Evolutionary conservation across 2,329 filamentous ascomycete species (phyloP).

Genomic region (Sclerotinia sclerotiorum): DNA sequence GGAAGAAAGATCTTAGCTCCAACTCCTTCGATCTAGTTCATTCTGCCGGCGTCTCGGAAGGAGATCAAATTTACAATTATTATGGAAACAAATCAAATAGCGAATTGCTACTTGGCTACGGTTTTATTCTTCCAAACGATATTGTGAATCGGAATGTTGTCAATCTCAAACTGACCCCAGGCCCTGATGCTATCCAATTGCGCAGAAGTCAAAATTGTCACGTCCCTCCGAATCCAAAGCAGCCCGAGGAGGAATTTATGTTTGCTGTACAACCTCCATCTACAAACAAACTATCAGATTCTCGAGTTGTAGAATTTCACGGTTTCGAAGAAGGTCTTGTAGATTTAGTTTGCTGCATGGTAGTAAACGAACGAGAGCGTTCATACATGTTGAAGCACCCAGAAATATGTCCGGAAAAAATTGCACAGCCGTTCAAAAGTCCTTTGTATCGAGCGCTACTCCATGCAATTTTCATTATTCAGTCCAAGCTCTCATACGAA

Average conservation of each 20-base stretch:
- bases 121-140: constrained; percentile 54
- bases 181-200: constrained; percentile 25
- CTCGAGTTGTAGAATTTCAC: constrained; percentile 21
- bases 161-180: constrained; percentile 36
- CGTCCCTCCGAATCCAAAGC: background rate
- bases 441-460: constrained; percentile 30
- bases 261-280: constrained; percentile 24
- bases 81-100: constrained; percentile 77
- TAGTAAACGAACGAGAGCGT: constrained; percentile 33
- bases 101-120: constrained; percentile 64
- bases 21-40: constrained; percentile 47
- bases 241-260: constrained; percentile 35
- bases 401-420: constrained; percentile 27
- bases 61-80: constrained; percentile 64
- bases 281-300: background rate
- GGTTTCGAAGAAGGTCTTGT: constrained; percentile 35
- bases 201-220: constrained; percentile 34
- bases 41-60: constrained; percentile 47
- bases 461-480: constrained; percentile 26
- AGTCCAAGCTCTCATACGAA: constrained; percentile 32
- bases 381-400: constrained; percentile 24
- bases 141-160: constrained; percentile 41
- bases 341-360: constrained; percentile 35
- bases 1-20: constrained; percentile 51
- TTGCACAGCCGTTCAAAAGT: constrained; percentile 23